Evolutionary conservation across 2,329 filamentous ascomycete genomes (phyloP), one percentile per base, ranked within the genome.

Genomic region (Apiospora rasikravindrae): DNA sequence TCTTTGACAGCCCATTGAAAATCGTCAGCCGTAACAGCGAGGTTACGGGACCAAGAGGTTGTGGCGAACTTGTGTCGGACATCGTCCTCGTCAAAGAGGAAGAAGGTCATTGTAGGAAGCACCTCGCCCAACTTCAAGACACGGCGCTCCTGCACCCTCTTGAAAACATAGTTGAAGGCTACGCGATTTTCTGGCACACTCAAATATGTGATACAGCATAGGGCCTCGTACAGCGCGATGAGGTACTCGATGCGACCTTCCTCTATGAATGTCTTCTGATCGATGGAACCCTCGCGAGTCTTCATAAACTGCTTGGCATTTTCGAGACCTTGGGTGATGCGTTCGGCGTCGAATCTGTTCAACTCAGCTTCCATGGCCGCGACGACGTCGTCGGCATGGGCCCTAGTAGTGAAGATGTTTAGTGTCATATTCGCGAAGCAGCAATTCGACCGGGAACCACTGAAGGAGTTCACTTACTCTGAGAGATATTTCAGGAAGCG

Each of bases 1-100:
- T 93, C 92, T 74, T 91, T 91, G 53, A 98, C 90, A 14, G 94
- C 93, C 92, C 93, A 97, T 61, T 98, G 93, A 79, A 98, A 98
- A 75, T 96, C 93, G 47, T 90, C 87, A 13, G 88, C 85, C 0
- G 91, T 90, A 69, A 97, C 87, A 26, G 87, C 85, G 16, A 89
- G 87, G 67, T 88, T 86, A 51, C 88, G 89, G n/a, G 87, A 86
- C 89, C 93, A 95, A 7, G 91, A 90, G 69, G 87, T 84, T 47
- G 87, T 84, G 1, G 94, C 94, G 88, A 95, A 97, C 57, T 86
- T 83, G 51, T 86, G 87, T 69, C 93, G 89, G 67, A 85, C 84
- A 33, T 86, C 83, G 74, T 96, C 90, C 42, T 89, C 84, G 75
- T 93, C 92, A 78, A 98, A 98, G 2, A 98, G 86, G 77, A 98